Base-by-base conservation (phyloP, 805 yeast genomes). In the Lipomyces sp. region DNA sequence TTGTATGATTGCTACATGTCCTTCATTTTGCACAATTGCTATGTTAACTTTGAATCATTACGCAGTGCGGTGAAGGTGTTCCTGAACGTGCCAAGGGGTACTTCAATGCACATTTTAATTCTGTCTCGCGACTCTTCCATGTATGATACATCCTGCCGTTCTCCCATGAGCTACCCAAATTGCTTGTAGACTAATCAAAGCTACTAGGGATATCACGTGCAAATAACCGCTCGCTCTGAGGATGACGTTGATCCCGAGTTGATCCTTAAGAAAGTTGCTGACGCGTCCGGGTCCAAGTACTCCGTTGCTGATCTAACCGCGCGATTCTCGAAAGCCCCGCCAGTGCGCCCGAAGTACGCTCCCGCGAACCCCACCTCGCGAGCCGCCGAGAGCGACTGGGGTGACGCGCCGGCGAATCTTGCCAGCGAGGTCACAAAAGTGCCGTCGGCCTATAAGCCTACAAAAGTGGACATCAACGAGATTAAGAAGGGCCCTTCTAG, bases 241-340 rank as follows among this genome's bases (percentile, higher is more conserved):
- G 96, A 89, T 64, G 98, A 93, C 68, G 76, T 95, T 66, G 86
- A 87, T 61, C 84, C 85, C 39, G 76, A 76, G 23, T 95, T 85
- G 53, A 78, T 93, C 51, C 68, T 88, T 60, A 75, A 80, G 39
- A 82, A 87, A 58, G 82, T 93, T 43, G 82, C 86, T 58, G 84
- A 87, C 59, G 96, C 98, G 31, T 86, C 98, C 1, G 98, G 98
- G 62, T 96, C 98, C 16, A 82, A 95, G 65, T 93, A 93, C 71
- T 83, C 93, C 3, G 78, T 80, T 48, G 43, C 49, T 7, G 44
- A 40, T 24, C 50, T 56, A 18, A 60, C 56, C 46, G 14, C 53
- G 23, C 45, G 37, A 26, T 51, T 52, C 32, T 41, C 51, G 13
- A 55, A 46, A 35, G 52, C 75, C 39, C 56, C 55, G 57, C 72